phyloP scores from a whole-genome alignment of 345 rosid genomes.

The Melastoma malabathricum region DNA sequence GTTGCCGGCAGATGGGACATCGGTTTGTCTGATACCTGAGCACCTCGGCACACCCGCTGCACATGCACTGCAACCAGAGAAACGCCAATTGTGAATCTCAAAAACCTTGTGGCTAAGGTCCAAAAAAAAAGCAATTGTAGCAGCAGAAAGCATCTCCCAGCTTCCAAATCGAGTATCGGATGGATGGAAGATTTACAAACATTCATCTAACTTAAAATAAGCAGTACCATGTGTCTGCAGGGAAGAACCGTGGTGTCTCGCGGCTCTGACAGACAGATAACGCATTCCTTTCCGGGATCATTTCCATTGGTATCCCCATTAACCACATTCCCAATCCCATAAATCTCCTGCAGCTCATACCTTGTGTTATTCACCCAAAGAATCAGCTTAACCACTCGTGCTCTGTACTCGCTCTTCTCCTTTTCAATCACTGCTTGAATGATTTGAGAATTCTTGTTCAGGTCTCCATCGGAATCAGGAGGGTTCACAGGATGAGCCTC shows the following conservation, averaged over 20 bases:
- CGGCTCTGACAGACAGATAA: constrained; percentile 44
- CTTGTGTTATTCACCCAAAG: constrained; percentile 31
- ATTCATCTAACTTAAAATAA: background rate
- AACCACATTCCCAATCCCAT: constrained; percentile 34
- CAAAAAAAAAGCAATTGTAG: too few relatives aligned
- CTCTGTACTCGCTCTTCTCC: constrained; percentile 22
- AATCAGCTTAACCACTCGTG: constrained; percentile 33
- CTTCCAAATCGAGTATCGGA: background rate
- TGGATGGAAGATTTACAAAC: background rate
- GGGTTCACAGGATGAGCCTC: constrained; percentile 15
- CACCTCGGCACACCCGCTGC: constrained; percentile 40
- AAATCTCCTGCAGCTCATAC: constrained; percentile 46
- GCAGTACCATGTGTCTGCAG: constrained; percentile 46
- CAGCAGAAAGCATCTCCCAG: background rate
- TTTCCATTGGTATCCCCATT: constrained; percentile 26
- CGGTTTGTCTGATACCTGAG: constrained; percentile 29
- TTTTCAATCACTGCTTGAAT: constrained; percentile 35
- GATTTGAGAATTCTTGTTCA: constrained; percentile 29
- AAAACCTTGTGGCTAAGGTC: background rate
- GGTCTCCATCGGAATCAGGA: constrained; percentile 12
- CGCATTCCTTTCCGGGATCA: constrained; percentile 46
- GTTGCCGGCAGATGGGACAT: constrained; percentile 51
- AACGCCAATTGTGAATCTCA: background rate
- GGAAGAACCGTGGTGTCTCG: constrained; percentile 41
- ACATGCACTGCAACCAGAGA: constrained; percentile 33